Evolutionary conservation across 148 eudicot genomes (phyloP).

Genomic region (Vaccinium myrtillus): DNA sequence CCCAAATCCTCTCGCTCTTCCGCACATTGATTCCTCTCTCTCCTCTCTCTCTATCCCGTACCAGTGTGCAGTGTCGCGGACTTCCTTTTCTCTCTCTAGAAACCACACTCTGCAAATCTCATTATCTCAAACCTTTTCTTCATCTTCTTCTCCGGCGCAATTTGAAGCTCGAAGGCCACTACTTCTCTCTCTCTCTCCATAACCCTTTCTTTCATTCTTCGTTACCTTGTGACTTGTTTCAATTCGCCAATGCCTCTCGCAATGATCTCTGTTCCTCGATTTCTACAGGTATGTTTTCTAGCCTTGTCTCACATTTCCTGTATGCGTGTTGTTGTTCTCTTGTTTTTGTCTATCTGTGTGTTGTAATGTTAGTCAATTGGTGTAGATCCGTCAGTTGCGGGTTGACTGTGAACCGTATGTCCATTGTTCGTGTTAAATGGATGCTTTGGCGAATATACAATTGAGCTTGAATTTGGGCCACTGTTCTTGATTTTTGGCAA

Average conservation of each 20-base stretch:
- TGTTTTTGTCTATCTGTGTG: neutral
- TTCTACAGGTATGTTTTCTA: neutral
- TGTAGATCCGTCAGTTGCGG: constrained; percentile 1
- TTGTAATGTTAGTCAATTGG: neutral
- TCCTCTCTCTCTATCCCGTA: neutral
- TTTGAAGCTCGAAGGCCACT: neutral
- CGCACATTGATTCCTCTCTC: neutral
- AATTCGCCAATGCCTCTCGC: neutral
- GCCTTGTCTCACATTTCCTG: neutral
- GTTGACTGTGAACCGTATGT: neutral
- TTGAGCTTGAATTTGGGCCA: neutral
- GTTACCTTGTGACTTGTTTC: constrained; percentile 18
- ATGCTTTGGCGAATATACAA: neutral
- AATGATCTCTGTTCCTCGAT: neutral
- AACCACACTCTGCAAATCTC: too few species aligned
- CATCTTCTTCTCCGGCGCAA: constrained; percentile 14
- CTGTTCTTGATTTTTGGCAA: neutral
- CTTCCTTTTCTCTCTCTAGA: neutral
- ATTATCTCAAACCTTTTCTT: too few species aligned
- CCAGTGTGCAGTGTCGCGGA: too few species aligned
- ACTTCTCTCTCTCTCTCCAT: neutral
- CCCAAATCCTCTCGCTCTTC: neutral
- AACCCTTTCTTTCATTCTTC: too few species aligned
- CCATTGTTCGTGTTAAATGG: neutral
- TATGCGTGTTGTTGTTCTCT: too few species aligned